Base-by-base conservation (phyloP, 495 filamentous ascomycete species). In the Penicillium waksmanii region DNA sequence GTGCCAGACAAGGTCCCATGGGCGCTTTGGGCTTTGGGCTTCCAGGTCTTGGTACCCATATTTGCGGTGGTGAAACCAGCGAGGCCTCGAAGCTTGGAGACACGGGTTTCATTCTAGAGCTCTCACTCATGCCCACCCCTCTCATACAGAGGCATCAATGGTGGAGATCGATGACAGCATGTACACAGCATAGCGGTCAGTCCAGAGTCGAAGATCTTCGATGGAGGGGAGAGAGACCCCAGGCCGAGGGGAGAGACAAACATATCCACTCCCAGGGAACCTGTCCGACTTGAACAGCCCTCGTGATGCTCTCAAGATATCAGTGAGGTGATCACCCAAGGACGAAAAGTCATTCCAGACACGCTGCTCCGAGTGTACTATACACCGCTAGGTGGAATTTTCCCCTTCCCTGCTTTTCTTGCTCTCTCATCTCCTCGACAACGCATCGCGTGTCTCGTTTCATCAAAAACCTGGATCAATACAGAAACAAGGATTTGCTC, bases 31-130 rank as follows among this genome's bases (percentile, higher is more conserved):
- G 25, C 52, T 64, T 43, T 56, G 55, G 51, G 44, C 62, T 61
- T 62, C 49, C 54, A 59, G 54, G 66, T 53, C 46, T 70, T 75
- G 71, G 61, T 74, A 71, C 65, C 63, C 65, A 67, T 70, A 73
- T 66, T 57, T 55, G 56, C 47, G 42, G 58, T 40, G 65, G 73
- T 78, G 68, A 66, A 74, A 76, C 70, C 65, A 53, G 62, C 57
- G 59, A 71, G 65, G 60, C 69, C 72, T 78, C 73, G 73, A 77
- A 75, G 55, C 56, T 56, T 12, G 56, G 58, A 62, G 61, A 57
- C 58, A 59, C 46, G 33, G 51, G 58, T 61, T 60, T 61, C 51
- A 62, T 55, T 35, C 17, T 50, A 1, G 55, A 31, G 15, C 38
- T 25, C 50, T 19, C 38, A 40, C 27, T 34, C 51, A 17, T 21